Evolutionary conservation across 2,329 filamentous ascomycete genomes (phyloP).

Genomic region (Curvularia sp.): DNA sequence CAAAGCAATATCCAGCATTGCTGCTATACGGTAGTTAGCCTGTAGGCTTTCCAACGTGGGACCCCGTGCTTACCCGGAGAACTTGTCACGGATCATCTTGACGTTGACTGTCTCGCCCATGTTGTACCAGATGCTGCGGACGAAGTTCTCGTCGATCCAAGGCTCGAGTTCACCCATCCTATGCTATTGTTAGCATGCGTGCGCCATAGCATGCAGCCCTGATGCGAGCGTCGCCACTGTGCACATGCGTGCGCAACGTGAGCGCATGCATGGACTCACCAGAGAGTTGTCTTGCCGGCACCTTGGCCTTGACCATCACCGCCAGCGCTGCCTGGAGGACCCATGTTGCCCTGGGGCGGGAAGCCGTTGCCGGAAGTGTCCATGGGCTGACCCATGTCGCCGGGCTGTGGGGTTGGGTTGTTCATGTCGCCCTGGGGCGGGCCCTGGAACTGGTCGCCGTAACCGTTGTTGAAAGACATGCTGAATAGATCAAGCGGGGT

Average conservation of each 20-base stretch:
- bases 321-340: conserved; percentile 49
- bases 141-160: conserved; percentile 99
- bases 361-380: conserved; percentile 62
- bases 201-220: not conserved
- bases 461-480: conserved; percentile 73
- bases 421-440: conserved; percentile 61
- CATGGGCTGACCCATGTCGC: conserved; percentile 64
- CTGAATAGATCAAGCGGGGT: conserved; percentile 42
- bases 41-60: conserved; percentile 20
- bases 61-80: conserved; percentile 76
- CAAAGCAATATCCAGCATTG: conserved; percentile 98
- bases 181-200: conserved; percentile 33
- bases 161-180: conserved; percentile 99
- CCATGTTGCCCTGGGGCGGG: conserved; percentile 58
- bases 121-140: conserved; percentile 92
- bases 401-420: conserved; percentile 57
- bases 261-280: conserved; percentile 49
- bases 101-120: conserved; percentile 96
- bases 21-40: conserved; percentile 69
- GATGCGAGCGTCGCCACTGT: not conserved
- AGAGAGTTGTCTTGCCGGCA: conserved; percentile 61
- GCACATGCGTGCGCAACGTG: not conserved
- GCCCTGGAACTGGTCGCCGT: conserved; percentile 65
- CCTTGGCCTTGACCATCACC: conserved; percentile 51
- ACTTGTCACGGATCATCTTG: conserved; percentile 99